Evolutionary conservation across 306 rosid species (phyloP), one percentile per base, ranked within the genome.

Genomic region (Rosa persica): DNA sequence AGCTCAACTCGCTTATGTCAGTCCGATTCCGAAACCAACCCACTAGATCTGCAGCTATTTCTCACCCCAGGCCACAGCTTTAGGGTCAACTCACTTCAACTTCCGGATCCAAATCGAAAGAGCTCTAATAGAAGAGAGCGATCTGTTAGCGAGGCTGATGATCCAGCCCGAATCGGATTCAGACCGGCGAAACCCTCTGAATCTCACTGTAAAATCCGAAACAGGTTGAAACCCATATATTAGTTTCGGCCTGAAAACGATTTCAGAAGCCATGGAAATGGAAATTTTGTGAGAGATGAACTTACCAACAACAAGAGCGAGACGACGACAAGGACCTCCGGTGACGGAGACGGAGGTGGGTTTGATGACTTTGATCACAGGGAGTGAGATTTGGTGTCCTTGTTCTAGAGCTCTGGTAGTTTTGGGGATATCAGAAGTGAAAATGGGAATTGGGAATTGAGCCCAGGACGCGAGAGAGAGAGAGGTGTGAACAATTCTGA

Each of bases 31-130:
- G 66, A 9, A 11, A n/a, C 75, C 44, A 42, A 74, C 55, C 79
- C 64, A 77, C 82, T 70, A 75, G 87, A 87, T 86, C 84, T 82
- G 83, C 64, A n/a, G 70, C 79, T 57, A 76, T 60, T 79, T 72
- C 78, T 30, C 36, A 30, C 36, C 36, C 36, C 36, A 30, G 36
- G 36, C 36, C 39, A 30, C 58, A 74, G 43, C 54, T 76, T 74
- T 76, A 36, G 38, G 57, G 27, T 67, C 38, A 43, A 75, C 49
- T 42, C 27, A 77, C 74, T 39, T 67, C 48, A 8, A 69, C 40
- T 64, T 36, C 23, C 40, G 75, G 78, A 84, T 83, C 80, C 76
- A 58, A 84, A 78, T 82, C 82, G 76, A 81, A 69, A 16, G 68
- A 23, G 69, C 52, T 15, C 42, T 12, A 69, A 60, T 25, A 16